A percentile compares a stretch with the other conserved stretches of the same genome.
Evolutionary conservation across 495 filamentous ascomycete genomes (phyloP).

Genomic region (Penicillium samsonianum): DNA sequence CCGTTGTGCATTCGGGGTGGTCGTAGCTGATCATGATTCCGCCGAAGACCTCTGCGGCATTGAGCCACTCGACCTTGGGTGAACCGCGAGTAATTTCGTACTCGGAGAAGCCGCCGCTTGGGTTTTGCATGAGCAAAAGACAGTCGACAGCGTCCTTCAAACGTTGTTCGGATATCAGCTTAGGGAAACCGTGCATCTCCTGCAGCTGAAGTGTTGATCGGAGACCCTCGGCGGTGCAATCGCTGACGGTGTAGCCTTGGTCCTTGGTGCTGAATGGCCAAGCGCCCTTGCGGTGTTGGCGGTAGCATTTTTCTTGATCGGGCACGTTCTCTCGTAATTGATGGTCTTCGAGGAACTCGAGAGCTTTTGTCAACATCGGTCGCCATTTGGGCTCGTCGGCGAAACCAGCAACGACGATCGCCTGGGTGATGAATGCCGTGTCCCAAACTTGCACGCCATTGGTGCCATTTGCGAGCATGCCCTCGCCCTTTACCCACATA

Average conservation of each 20-base stretch:
- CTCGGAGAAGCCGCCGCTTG: slow-evolving; percentile 82
- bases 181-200: slow-evolving; percentile 71
- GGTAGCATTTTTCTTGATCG: slow-evolving; percentile 80
- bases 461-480: slow-evolving; percentile 93
- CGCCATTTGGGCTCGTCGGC: slow-evolving; percentile 74
- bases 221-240: slow-evolving; percentile 88
- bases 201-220: slow-evolving; percentile 88
- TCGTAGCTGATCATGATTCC: slow-evolving; percentile 98
- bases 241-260: slow-evolving; percentile 93
- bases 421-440: slow-evolving; percentile 85
- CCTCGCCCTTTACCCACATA: slow-evolving; percentile 89
- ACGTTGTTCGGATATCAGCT: slow-evolving; percentile 69
- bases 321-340: slow-evolving; percentile 85
- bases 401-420: slow-evolving; percentile 74
- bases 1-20: slow-evolving; percentile 96
- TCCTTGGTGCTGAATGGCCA: slow-evolving; percentile 93
- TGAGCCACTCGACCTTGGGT: slow-evolving; percentile 76
- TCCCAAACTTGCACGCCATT: slow-evolving; percentile 98
- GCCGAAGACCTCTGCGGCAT: slow-evolving; percentile 96
- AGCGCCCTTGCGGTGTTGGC: slow-evolving; percentile 87
- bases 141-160: slow-evolving; percentile 88
- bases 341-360: slow-evolving; percentile 86
- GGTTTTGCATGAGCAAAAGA: slow-evolving; percentile 87
- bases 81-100: slow-evolving; percentile 84
- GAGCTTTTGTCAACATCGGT: slow-evolving; percentile 79